Base-by-base conservation (phyloP, 192 early-diverging fungal species). In the Globomyces pollinis-pini region DNA sequence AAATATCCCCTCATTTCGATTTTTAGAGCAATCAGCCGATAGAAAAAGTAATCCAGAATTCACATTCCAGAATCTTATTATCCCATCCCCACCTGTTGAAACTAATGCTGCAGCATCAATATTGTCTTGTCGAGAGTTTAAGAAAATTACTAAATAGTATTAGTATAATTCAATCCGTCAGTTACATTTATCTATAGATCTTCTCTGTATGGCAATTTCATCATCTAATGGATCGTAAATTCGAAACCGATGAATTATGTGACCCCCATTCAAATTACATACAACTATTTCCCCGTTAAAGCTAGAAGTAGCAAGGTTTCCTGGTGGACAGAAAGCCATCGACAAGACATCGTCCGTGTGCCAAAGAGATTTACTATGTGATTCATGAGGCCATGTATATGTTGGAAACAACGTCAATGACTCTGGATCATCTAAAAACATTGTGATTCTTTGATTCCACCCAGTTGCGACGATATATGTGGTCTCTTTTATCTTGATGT, bases 331-430 rank as follows among this genome's bases (percentile, higher is more conserved):
- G 59, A 78, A 82, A 12, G 65, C 72, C 52, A 82, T 59, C 16
- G 67, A 58, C 31, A 77, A 55, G 32, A 82, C 70, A 60, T 82
- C 80, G 45, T 82, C 80, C 1, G 43, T 34, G 38, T 77, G 80
- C 60, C 67, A 65, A 1, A 57, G 42, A 12, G 43, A 32, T 32
- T 58, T 47, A 33, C 39, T 36, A 42, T 63, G 20, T 33, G 60
- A 53, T 23, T 18, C 44, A 30, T 66, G 34, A 30, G 78, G 73
- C 45, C 54, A 75, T 0, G 36, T 39, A 31, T 47, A 56, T 30
- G 18, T 65, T 9, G 69, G 59, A 45, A 66, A 58, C 20, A 74
- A 45, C 30, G 23, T 53, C 47, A 59, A 32, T 16, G 58, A 29
- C 11, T 69, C 65, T 11, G 64, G 55, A 35, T 68, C 58, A 44